A percentile compares a stretch with the other conserved stretches of the same genome.
phyloP scores from a whole-genome alignment of 495 filamentous ascomycete genomes.

The Podospora pseudopauciseta region DNA sequence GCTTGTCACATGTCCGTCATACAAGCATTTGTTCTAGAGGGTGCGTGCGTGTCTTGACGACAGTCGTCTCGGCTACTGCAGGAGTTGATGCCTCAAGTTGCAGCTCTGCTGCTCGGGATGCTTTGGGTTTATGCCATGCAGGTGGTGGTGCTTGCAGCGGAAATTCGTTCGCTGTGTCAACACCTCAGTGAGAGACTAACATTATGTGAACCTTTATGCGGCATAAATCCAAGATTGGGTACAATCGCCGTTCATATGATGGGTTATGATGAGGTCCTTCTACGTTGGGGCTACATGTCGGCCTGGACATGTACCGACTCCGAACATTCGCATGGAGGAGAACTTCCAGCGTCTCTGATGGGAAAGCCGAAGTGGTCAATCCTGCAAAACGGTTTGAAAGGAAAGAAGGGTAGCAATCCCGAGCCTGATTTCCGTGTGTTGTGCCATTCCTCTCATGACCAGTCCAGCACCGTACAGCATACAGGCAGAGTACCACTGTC shows the following conservation, averaged over 20 bases:
- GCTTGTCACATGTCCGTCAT: neutral
- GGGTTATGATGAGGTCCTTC: neutral
- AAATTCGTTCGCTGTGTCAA: neutral
- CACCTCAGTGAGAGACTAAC: neutral
- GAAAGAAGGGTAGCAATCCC: neutral
- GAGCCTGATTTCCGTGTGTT: neutral
- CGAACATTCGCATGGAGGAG: neutral
- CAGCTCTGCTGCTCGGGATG: neutral
- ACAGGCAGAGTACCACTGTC: neutral
- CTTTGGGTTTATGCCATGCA: neutral
- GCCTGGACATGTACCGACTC: neutral
- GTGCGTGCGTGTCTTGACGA: neutral
- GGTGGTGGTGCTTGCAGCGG: neutral
- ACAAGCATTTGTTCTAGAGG: neutral
- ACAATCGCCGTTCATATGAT: neutral
- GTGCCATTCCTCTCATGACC: neutral
- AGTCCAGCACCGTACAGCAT: neutral
- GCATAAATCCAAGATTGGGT: neutral
- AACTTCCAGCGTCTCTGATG: neutral
- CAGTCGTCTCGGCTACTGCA: neutral
- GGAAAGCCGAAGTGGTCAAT: neutral
- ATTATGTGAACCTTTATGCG: neutral
- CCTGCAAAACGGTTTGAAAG: neutral
- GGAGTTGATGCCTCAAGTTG: neutral
- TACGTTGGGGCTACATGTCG: neutral